Evolutionary conservation across 805 yeast species (phyloP).

Genomic region (Torulaspora quercuum): DNA sequence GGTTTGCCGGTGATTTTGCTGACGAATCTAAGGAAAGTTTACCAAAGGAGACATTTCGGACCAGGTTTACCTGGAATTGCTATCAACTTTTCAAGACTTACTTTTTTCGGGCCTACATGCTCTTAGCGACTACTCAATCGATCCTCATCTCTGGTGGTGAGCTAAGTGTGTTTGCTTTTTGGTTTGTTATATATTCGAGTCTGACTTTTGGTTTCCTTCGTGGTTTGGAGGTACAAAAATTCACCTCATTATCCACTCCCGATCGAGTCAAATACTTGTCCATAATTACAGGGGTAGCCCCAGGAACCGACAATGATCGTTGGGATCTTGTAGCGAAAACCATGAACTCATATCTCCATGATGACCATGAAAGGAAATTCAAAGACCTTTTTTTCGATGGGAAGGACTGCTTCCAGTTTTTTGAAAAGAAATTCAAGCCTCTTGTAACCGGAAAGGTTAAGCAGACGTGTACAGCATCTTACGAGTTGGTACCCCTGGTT

Average conservation of each 20-base stretch:
- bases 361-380: not conserved
- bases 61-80: not conserved
- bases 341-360: conserved; percentile 3
- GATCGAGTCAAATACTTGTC: conserved; percentile 4
- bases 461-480: not conserved
- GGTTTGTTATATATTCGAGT: too few species aligned
- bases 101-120: too few species aligned
- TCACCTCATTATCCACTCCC: not conserved
- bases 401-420: conserved; percentile 5
- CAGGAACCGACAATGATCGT: conserved; percentile 1
- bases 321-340: conserved; percentile 7
- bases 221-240: too few species aligned
- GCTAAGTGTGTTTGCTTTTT: too few species aligned
- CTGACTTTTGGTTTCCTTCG: too few species aligned
- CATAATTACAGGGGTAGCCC: not conserved
- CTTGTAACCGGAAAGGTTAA: not conserved
- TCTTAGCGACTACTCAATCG: too few species aligned
- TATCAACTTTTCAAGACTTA: not conserved
- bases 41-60: not conserved
- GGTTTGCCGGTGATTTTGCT: not conserved
- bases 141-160: too few species aligned
- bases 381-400: conserved; percentile 5
- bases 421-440: conserved; percentile 1
- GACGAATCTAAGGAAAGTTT: not conserved
- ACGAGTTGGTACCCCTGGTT: conserved; percentile 3